These are phyloP conservation scores for Citrullus amarus DNA, from an alignment of 306 rosid species.

Conservation along the genomic window DNA sequence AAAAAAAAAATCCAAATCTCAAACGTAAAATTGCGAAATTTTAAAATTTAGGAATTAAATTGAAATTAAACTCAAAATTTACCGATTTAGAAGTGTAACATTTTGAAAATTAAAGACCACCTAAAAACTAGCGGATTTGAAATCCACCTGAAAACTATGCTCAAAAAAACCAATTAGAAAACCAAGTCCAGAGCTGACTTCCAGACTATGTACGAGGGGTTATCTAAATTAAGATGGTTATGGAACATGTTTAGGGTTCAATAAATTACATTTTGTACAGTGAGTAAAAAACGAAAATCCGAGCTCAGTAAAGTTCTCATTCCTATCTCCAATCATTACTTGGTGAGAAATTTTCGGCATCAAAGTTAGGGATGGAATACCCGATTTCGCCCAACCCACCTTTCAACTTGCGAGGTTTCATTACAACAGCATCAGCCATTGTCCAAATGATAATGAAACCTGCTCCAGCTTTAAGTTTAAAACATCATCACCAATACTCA, in stretches of 20 bases:
- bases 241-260: not conserved
- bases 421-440: not conserved
- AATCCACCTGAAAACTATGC: no score
- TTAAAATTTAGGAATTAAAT: no score
- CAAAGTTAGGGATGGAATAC: not conserved
- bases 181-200: not conserved
- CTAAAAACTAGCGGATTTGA: no score
- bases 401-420: not conserved
- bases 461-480: not conserved
- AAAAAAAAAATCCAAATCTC: no score
- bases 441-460: not conserved
- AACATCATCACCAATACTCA: slow-evolving; percentile 41
- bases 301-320: not conserved
- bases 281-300: not conserved
- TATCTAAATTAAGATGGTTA: not conserved
- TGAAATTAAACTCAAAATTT: no score
- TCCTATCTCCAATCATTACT: not conserved
- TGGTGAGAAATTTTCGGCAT: not conserved
- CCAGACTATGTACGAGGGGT: not conserved
- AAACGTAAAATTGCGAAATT: no score
- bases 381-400: not conserved
- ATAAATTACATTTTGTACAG: not conserved
- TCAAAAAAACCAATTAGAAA: no score
- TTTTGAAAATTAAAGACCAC: no score
- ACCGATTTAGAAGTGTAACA: no score